Evolutionary conservation across 2,329 filamentous ascomycete species (phyloP), one percentile per base, ranked within the genome.

Genomic region (Lasiodiplodia sp.): DNA sequence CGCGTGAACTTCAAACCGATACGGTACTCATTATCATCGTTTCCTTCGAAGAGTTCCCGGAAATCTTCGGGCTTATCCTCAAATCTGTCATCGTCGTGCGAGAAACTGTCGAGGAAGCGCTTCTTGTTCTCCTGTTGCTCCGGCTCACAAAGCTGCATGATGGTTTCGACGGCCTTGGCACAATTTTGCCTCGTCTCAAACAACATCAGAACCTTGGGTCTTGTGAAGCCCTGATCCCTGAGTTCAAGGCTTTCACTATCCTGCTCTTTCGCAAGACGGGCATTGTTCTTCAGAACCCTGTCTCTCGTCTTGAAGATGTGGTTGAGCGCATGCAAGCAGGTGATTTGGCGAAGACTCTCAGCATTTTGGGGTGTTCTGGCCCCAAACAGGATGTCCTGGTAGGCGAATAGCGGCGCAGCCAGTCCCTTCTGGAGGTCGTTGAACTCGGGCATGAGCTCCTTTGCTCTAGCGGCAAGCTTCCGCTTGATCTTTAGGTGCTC

Each of bases 1-100:
- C 96, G 89, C 0, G 96, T 98, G 78, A 99, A 96, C 80, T 98
- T 99, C 76, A 99, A 81, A n/a, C 95, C 96, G 2, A 98, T 84
- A 3, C 95, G 89, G 82, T 98, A 99, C 87, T 96, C 96, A 81
- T 99, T 96, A 77, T 98, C 96, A 77, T 97, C 93, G 77, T 97
- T 98, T 69, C 96, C 96, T 70, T 91, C 91, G 76, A 99, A 99
- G 0, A 98, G 86, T 68, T 97, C 92, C 28, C 87, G 86, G 80
- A 97, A 98, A 78, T 98, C 96, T 3, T 90, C 91, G 0, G 96
- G 91, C 76, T 93, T 93, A 76, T 92, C 89, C 10, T 87, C 83
- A 72, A 93, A 91, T 49, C 87, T 88, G 69, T 89, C 86, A 25
- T 92, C 87, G 49, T 88, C 87, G 34, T 90, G 87, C 7, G 90